Evolutionary conservation across 2,329 filamentous ascomycete species (phyloP).

Genomic region (Lomentospora prolificans): DNA sequence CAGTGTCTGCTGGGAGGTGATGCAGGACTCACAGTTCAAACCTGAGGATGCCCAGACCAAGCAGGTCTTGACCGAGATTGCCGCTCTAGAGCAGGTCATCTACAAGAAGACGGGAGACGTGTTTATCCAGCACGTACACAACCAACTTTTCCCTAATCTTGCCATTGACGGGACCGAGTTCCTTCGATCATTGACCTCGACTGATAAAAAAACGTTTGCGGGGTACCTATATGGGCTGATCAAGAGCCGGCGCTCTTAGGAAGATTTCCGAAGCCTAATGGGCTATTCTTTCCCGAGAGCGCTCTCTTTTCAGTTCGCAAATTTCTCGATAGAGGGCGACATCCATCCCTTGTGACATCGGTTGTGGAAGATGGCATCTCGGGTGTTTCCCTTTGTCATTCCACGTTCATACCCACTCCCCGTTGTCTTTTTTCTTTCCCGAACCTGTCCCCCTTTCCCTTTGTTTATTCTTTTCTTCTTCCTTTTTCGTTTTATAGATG

Average conservation of each 20-base stretch:
- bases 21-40: conserved; percentile 69
- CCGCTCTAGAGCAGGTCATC: conserved; percentile 76
- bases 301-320: too few relatives aligned
- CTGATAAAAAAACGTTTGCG: conserved; percentile 52
- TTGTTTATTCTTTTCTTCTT: background rate
- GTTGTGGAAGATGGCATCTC: background rate
- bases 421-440: background rate
- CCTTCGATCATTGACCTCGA: conserved; percentile 45
- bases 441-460: background rate
- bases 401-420: background rate
- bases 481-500: background rate
- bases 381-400: background rate
- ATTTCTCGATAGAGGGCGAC: too few relatives aligned
- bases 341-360: background rate
- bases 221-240: conserved; percentile 53
- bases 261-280: too few relatives aligned
- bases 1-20: conserved; percentile 78
- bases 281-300: too few relatives aligned
- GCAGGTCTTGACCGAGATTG: conserved; percentile 81
- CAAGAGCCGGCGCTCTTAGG: conserved; percentile 30
- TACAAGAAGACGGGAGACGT: conserved; percentile 79
- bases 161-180: conserved; percentile 54
- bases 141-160: conserved; percentile 52
- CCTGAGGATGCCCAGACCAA: conserved; percentile 80
- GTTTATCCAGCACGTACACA: conserved; percentile 63